A percentile compares a stretch with the other conserved stretches of the same genome.
These are phyloP conservation scores for Heterobasidion parviporum DNA, from an alignment of 1,284 basidiomycete species.

Conservation along the genomic window DNA sequence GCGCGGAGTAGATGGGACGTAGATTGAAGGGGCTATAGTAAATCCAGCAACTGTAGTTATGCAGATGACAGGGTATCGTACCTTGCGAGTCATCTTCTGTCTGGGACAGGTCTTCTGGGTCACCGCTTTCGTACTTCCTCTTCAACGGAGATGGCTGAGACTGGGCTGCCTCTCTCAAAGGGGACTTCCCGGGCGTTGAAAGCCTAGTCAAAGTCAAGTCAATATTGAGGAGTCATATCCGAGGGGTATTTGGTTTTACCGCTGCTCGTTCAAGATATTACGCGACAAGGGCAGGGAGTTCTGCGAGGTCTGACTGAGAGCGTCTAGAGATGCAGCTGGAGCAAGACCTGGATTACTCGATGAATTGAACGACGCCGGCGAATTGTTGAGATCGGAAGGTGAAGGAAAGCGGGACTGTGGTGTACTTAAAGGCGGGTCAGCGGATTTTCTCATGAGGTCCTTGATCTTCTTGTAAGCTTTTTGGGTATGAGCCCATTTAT, in stretches of 20 bases:
- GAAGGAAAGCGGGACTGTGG: too few species aligned
- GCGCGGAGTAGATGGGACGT: background rate
- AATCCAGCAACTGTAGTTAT: too few species aligned
- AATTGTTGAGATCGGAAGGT: too few species aligned
- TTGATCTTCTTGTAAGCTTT: background rate
- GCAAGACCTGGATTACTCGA: too few species aligned
- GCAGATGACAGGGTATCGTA: background rate
- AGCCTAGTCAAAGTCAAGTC: background rate
- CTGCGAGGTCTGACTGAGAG: too few species aligned
- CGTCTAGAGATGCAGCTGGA: background rate
- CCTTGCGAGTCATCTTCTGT: constrained; percentile 13
- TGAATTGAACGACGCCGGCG: too few species aligned
- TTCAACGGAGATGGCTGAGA: background rate
- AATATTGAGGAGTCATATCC: too few species aligned
- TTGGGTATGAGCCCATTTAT: constrained; percentile 10
- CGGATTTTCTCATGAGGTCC: background rate
- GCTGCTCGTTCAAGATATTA: background rate
- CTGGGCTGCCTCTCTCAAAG: background rate
- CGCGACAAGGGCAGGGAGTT: background rate
- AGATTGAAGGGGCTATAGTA: too few species aligned
- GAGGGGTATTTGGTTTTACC: background rate
- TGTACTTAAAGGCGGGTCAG: too few species aligned
- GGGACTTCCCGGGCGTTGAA: background rate
- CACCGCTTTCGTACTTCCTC: background rate
- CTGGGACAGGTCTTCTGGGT: constrained; percentile 7